Conservation (phyloP, 164 flowering plant genomes). For the Chimonanthus salicifolius region DNA sequence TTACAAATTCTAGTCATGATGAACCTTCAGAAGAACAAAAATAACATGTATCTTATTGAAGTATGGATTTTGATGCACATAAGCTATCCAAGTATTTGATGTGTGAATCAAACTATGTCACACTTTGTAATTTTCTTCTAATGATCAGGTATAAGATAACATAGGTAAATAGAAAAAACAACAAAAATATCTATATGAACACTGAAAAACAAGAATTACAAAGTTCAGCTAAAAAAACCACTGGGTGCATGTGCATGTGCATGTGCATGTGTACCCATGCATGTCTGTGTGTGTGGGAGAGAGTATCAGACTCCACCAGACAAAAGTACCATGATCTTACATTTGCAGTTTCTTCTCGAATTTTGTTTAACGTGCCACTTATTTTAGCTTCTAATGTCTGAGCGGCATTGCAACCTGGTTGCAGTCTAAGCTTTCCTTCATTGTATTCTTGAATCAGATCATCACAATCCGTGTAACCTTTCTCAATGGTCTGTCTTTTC, state of each 20-base stretch:
- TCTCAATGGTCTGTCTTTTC: constrained; percentile 35
- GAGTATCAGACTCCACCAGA: no score
- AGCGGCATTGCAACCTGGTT: constrained; percentile 85
- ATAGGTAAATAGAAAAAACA: background rate
- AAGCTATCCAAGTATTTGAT: no score
- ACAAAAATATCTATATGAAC: background rate
- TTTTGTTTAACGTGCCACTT: constrained; percentile 46
- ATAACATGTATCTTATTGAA: no score
- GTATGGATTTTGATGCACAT: no score
- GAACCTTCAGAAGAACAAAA: no score
- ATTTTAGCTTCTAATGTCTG: constrained; percentile 78
- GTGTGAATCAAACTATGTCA: no score
- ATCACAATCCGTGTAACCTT: constrained; percentile 55
- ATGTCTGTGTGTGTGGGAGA: no score
- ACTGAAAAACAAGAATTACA: background rate
- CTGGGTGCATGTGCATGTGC: background rate
- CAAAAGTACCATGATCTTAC: constrained; percentile 26
- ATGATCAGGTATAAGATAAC: background rate
- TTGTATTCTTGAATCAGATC: constrained; percentile 41
- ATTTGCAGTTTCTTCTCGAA: constrained; percentile 61
- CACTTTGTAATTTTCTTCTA: no score
- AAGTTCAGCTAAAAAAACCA: background rate
- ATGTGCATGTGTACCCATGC: background rate
- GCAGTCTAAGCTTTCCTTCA: constrained; percentile 51
- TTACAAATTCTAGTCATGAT: no score